Percentiles rank a stretch among this genome's conserved stretches.
Evolutionary conservation across 2,329 filamentous ascomycete genomes (phyloP).

Genomic region (Lasiodiplodia sp.): DNA sequence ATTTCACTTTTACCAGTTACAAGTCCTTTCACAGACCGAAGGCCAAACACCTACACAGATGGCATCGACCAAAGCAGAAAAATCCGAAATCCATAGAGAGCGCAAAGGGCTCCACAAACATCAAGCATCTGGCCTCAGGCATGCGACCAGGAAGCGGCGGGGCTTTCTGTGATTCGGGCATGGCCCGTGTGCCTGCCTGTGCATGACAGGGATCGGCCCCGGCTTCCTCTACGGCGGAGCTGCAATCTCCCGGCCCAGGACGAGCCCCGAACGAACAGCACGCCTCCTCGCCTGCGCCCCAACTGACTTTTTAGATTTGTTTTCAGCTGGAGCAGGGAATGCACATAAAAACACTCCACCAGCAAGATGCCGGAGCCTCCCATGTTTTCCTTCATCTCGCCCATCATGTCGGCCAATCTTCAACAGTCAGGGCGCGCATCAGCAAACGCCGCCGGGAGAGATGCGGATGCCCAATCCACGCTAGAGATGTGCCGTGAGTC

Average conservation of each 20-base stretch:
- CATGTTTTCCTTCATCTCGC: conserved; percentile 14
- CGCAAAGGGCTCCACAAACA: not conserved
- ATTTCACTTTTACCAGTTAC: not conserved
- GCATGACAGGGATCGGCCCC: conserved; percentile 18
- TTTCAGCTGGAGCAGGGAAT: not conserved
- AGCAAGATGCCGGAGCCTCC: not conserved
- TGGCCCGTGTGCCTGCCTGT: conserved; percentile 17
- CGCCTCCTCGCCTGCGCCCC: not conserved
- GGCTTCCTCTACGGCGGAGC: conserved; percentile 2
- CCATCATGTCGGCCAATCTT: conserved; percentile 17
- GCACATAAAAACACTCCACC: not conserved
- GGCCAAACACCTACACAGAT: not conserved
- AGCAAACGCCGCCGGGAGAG: not conserved
- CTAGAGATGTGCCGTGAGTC: conserved; percentile 19
- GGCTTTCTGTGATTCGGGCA: not conserved
- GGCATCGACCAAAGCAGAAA: not conserved
- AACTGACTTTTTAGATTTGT: not conserved
- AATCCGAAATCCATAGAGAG: not conserved
- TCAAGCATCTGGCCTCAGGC: not conserved
- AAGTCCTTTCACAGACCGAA: not conserved
- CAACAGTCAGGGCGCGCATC: conserved; percentile 3
- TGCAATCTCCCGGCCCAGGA: conserved; percentile 20
- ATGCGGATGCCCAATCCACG: not conserved
- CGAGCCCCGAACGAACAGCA: conserved; percentile 7
- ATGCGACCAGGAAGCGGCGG: not conserved